Evolutionary conservation across 371 early-diverging fungal genomes (phyloP), one percentile per base, ranked within the genome.

Genomic region (Mortierella sp.): DNA sequence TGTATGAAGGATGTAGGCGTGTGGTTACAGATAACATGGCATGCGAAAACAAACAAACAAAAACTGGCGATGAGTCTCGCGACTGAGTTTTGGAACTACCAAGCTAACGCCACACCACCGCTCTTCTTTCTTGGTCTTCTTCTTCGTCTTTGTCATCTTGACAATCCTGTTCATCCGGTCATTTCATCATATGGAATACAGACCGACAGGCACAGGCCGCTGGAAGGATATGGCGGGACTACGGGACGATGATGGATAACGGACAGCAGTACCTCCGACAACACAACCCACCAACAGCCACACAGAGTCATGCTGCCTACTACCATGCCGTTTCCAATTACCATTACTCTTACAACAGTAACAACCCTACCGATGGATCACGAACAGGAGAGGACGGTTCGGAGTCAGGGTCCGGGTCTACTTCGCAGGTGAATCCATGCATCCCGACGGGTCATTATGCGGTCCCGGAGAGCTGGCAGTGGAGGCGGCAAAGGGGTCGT

Each of bases 301-400:
- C 69, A 37, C 83, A 77, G 55, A 81, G 84, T 46, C 84, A 84
- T 80, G 78, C 84, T 31, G 78, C 84, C 0, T 84, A 84, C 48
- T 84, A 84, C 70, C 84, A 84, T 64, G 71, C 81, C 8, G 78
- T 81, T 16, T 78, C 84, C 21, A 84, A 80, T 19, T 77, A 84
- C 44, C 75, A 75, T 9, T 84, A 80, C 71, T 75, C 80, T 4
- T 80, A 78, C 46, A 64, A 76, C n/a, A 59, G 71, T 54, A 72
- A 59, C 24, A 73, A 54, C 10, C 64, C 53, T 5, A 53, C 69
- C 24, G 51, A 37, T 21, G 69, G 53, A 31, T 34, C 43, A 28
- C 9, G 11, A 24, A 9, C 37, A 54, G 54, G n/a, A 54, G 54
- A n/a, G 37, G 67, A 40, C 2, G 40, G 40, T 6, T 37, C 67